Percentiles rank a stretch among this genome's conserved stretches.
phyloP scores from a whole-genome alignment of 495 filamentous ascomycete genomes.

The Tuber indicum region DNA sequence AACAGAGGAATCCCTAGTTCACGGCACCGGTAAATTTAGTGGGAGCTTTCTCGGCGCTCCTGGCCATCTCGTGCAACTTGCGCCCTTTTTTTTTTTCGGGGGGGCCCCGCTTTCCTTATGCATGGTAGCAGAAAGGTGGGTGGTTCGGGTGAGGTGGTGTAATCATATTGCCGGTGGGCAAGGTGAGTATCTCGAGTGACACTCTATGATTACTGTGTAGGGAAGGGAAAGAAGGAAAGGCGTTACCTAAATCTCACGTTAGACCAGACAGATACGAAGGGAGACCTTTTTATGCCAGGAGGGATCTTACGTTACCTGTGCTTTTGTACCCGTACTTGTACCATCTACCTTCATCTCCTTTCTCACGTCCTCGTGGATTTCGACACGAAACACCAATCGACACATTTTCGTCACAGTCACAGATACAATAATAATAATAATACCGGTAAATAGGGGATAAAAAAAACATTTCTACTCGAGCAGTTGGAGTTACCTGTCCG shows the following conservation, averaged over 20 bases:
- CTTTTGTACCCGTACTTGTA: not conserved
- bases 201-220: not conserved
- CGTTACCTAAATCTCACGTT: not conserved
- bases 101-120: not conserved
- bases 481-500: not conserved
- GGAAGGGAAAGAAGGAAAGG: not conserved
- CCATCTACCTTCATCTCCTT: not conserved
- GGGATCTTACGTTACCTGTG: not conserved
- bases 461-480: not conserved
- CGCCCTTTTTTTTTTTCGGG: not conserved
- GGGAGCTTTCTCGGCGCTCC: not conserved
- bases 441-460: not conserved
- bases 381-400: not conserved
- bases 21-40: not conserved
- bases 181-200: not conserved
- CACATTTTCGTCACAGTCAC: not conserved
- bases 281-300: not conserved
- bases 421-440: not conserved
- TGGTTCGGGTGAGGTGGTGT: not conserved
- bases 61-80: not conserved
- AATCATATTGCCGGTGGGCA: not conserved
- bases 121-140: not conserved
- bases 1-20: not conserved
- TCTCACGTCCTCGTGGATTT: not conserved
- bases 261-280: not conserved